Percentiles rank a stretch among this genome's conserved stretches.
Evolutionary conservation across 441 rosid genomes (phyloP).

Genomic region (Pelargonium hybrid): DNA sequence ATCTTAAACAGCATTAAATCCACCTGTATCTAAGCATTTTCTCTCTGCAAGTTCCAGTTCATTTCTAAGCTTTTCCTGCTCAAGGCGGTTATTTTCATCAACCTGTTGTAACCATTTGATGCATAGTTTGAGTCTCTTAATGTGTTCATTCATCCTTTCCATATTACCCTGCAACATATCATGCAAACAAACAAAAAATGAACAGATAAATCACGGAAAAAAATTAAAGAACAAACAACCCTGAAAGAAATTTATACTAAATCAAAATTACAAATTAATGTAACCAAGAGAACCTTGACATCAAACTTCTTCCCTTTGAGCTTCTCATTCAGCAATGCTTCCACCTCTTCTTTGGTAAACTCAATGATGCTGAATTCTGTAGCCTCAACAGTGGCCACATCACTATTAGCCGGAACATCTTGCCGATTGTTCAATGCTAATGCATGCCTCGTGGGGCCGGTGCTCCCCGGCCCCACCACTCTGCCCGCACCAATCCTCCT

Average conservation of each 20-base stretch:
- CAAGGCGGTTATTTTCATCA: slow-evolving; percentile 47
- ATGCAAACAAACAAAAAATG: neutral
- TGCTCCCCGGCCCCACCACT: slow-evolving; percentile 25
- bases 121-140: slow-evolving; percentile 61
- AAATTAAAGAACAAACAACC: neutral
- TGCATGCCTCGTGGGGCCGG: slow-evolving; percentile 46
- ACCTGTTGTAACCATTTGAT: slow-evolving; percentile 65
- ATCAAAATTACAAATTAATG: neutral
- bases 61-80: slow-evolving; percentile 45
- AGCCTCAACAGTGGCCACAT: slow-evolving; percentile 31
- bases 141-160: slow-evolving; percentile 50
- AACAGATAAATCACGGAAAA: neutral
- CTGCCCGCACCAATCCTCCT: slow-evolving; percentile 43
- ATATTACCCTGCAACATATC: slow-evolving; percentile 43
- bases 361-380: slow-evolving; percentile 36
- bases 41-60: slow-evolving; percentile 53
- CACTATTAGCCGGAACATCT: slow-evolving; percentile 36
- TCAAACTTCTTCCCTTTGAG: slow-evolving; percentile 64
- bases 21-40: slow-evolving; percentile 50
- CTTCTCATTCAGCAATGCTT: slow-evolving; percentile 62
- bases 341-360: slow-evolving; percentile 65
- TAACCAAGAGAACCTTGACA: slow-evolving; percentile 43
- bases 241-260: neutral
- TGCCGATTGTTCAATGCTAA: slow-evolving; percentile 37
- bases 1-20: neutral